A percentile compares a stretch with the other conserved stretches of the same genome.
Evolutionary conservation across 1,139 yeast genomes (phyloP).

Genomic region (Geotrichum aggregatum): DNA sequence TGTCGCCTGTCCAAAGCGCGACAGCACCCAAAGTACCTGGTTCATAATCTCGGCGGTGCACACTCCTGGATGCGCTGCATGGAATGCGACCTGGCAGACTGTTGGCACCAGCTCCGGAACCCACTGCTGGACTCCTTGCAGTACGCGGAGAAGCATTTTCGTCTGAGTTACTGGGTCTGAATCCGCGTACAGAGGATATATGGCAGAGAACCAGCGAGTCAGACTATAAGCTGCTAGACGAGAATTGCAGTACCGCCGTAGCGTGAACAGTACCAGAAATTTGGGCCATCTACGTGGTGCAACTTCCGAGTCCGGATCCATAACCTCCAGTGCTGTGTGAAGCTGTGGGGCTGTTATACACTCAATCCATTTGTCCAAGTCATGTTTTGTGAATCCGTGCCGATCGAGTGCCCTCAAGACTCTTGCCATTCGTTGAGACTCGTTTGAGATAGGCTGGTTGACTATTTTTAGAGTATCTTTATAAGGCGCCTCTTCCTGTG

Average conservation of each 20-base stretch:
- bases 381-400: slow-evolving; percentile 23
- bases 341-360: slow-evolving; percentile 27
- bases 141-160: slow-evolving; percentile 27
- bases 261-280: slow-evolving; percentile 32
- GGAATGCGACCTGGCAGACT: slow-evolving; percentile 28
- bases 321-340: slow-evolving; percentile 26
- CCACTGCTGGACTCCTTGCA: slow-evolving; percentile 26
- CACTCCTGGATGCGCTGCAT: slow-evolving; percentile 21
- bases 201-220: slow-evolving; percentile 21
- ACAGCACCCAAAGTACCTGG: slow-evolving; percentile 35
- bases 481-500: background rate
- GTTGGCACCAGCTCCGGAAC: slow-evolving; percentile 33
- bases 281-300: slow-evolving; percentile 31
- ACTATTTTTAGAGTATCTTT: background rate
- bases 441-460: background rate
- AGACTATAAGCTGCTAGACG: slow-evolving; percentile 31
- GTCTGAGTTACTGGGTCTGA: slow-evolving; percentile 25
- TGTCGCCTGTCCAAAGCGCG: slow-evolving; percentile 30
- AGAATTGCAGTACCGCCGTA: slow-evolving; percentile 29
- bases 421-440: slow-evolving; percentile 8
- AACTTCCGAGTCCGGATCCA: slow-evolving; percentile 22
- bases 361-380: slow-evolving; percentile 27
- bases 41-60: slow-evolving; percentile 25
- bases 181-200: background rate
- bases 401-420: slow-evolving; percentile 15